A percentile compares a stretch with the other conserved stretches of the same genome.
These are phyloP conservation scores for Drechslerella dactyloides DNA, from an alignment of 2,329 filamentous ascomycete genomes.

Conservation along the genomic window DNA sequence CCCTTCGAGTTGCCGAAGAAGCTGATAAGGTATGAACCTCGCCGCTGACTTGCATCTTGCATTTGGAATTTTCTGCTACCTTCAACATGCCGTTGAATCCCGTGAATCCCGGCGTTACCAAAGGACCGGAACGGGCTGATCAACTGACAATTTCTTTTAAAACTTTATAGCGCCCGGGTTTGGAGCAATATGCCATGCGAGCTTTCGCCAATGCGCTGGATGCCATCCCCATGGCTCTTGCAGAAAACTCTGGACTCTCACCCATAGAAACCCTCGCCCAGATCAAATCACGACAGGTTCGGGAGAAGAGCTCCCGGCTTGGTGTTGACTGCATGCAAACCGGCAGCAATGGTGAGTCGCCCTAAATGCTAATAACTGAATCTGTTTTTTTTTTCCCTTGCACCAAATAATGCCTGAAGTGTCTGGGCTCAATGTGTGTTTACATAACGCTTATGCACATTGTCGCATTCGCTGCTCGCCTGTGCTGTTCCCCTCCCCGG, in stretches of 20 bases:
- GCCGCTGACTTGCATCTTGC: conserved; percentile 20
- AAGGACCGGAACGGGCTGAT: conserved; percentile 49
- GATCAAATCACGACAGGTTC: conserved; percentile 95
- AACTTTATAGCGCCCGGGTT: conserved; percentile 75
- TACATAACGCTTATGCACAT: neutral
- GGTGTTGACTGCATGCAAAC: conserved; percentile 98
- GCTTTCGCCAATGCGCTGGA: conserved; percentile 96
- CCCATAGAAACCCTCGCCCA: conserved; percentile 93
- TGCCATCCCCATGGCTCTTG: conserved; percentile 89
- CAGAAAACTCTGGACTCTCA: conserved; percentile 95
- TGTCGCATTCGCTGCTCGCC: conserved; percentile 47
- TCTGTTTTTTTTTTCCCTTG: conserved; percentile 47
- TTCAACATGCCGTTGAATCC: conserved; percentile 13
- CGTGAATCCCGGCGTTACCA: conserved; percentile 43
- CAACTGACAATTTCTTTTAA: conserved; percentile 37
- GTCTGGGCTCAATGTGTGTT: neutral
- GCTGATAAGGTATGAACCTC: conserved; percentile 71
- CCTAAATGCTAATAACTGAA: conserved; percentile 19
- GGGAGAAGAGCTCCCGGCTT: conserved; percentile 77
- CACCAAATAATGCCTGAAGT: conserved; percentile 24
- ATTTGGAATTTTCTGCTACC: conserved; percentile 30
- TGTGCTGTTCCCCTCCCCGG: conserved; percentile 46
- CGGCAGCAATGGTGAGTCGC: conserved; percentile 76
- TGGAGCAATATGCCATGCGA: conserved; percentile 98
- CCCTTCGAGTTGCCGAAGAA: conserved; percentile 91